Base-by-base conservation (phyloP, 2,329 filamentous ascomycete species). In the Penicillium sp. region DNA sequence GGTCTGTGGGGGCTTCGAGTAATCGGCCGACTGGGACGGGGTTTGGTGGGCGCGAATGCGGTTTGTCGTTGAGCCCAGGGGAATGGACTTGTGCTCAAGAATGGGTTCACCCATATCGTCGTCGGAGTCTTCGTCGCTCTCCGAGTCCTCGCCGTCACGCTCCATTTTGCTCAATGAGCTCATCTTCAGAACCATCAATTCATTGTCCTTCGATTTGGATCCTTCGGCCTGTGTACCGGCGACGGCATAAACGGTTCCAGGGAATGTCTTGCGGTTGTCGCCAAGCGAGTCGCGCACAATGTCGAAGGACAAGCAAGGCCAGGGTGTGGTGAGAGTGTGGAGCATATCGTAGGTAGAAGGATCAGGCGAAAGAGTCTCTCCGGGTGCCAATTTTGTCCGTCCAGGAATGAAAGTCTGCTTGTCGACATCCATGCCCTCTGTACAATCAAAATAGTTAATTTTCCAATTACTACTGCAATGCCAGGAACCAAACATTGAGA, bases 301-400 rank as follows among this genome's bases (percentile, higher is more conserved):
- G 73, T 98, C 95, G 76, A 97, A 96, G 2, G 93, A 98, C 16
- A 99, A 84, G 74, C 95, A 99, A 3, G 95, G 95, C 95, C 95
- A 99, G 1, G 92, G 92, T 8, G 93, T 93, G 75, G 90, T 95
- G 62, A 99, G 84, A 60, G 87, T 91, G 81, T 99, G 95, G 58
- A 99, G 86, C 92, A 99, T 96, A 74, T 97, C 90, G 80, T 99
- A 99, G 6, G 93, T 93, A n/a, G 90, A 91, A 57, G 90, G 83
- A 76, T 99, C 95, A 14, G 95, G 93, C 3, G 92, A 87, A 55
- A 99, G 84, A 5, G 91, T 93, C 81, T 98, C 92, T 67, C 92
- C 93, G 13, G 91, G 88, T 63, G 91, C 91, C 62, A 98, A 84
- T 79, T 95, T 93, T 75, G 92, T 91, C 69, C 95, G 87, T 62